Evolutionary conservation across 768 basidiomycete genomes (phyloP).

Genomic region (Rhizopogon rudus): DNA sequence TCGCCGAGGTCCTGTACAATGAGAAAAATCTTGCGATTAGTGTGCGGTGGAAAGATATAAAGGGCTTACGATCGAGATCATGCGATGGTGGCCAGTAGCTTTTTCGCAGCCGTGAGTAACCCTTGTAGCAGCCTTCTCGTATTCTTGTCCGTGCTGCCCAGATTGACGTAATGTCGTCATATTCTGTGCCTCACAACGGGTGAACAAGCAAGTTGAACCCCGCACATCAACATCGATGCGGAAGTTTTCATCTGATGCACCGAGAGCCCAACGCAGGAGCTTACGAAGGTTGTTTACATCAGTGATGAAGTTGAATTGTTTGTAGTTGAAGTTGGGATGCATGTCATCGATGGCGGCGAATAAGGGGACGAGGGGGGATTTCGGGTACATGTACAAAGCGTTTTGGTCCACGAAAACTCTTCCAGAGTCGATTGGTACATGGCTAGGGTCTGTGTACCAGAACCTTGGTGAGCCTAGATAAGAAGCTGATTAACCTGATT

Average conservation of each 20-base stretch:
- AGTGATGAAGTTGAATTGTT: constrained; percentile 47
- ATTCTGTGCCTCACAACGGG: constrained; percentile 45
- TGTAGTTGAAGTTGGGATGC: constrained; percentile 19
- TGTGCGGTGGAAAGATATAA: neutral
- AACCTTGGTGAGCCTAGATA: constrained; percentile 52
- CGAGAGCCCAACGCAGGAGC: constrained; percentile 51
- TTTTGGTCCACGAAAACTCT: constrained; percentile 55
- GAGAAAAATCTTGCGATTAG: neutral
- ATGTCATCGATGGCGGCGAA: constrained; percentile 52
- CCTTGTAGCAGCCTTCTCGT: constrained; percentile 52
- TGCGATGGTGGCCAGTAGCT: constrained; percentile 55
- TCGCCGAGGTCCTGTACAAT: constrained; percentile 47
- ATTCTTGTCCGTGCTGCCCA: constrained; percentile 54
- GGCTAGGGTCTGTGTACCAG: constrained; percentile 53
- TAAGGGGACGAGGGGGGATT: constrained; percentile 46
- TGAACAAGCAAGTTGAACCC: constrained; percentile 57
- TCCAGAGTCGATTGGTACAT: constrained; percentile 50
- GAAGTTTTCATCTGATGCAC: constrained; percentile 36
- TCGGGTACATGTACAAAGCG: constrained; percentile 34
- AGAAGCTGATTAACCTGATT: neutral
- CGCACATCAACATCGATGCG: constrained; percentile 66
- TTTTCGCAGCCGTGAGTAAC: constrained; percentile 43
- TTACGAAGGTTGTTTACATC: constrained; percentile 66
- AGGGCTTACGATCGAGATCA: constrained; percentile 54
- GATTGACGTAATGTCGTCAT: constrained; percentile 12